Percentiles rank a stretch among this genome's conserved stretches.
phyloP scores from a whole-genome alignment of 768 basidiomycete genomes.

The Amanita rimosa region DNA sequence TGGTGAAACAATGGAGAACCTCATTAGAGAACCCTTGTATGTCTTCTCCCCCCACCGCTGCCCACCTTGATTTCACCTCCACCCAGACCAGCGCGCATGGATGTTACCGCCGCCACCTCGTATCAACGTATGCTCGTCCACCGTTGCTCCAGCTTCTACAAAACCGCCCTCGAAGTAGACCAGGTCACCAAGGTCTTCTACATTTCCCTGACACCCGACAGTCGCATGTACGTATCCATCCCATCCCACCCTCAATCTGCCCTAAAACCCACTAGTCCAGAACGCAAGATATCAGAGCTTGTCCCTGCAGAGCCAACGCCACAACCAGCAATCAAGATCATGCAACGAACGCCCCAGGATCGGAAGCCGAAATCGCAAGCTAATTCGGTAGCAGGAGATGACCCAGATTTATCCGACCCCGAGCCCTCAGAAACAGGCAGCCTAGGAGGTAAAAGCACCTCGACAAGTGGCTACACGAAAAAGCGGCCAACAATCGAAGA shows the following conservation, averaged over 20 bases:
- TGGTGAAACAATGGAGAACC: slow-evolving; percentile 75
- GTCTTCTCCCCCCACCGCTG: background rate
- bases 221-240: slow-evolving; percentile 53
- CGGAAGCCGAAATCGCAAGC: slow-evolving; percentile 45
- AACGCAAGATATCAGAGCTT: slow-evolving; percentile 60
- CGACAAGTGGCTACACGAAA: slow-evolving; percentile 49
- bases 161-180: slow-evolving; percentile 61
- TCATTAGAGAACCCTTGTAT: slow-evolving; percentile 29
- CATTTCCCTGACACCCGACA: slow-evolving; percentile 48
- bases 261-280: slow-evolving; percentile 37
- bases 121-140: slow-evolving; percentile 83
- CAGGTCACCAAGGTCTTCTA: slow-evolving; percentile 48
- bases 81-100: slow-evolving; percentile 42
- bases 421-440: slow-evolving; percentile 80
- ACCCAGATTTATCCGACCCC: slow-evolving; percentile 65
- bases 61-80: background rate
- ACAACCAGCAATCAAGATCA: slow-evolving; percentile 81
- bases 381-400: slow-evolving; percentile 64
- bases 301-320: slow-evolving; percentile 62
- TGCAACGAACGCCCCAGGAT: slow-evolving; percentile 55
- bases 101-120: slow-evolving; percentile 59
- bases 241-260: slow-evolving; percentile 9
- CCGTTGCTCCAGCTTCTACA: slow-evolving; percentile 77
- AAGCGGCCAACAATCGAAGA: slow-evolving; percentile 74
- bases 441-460: slow-evolving; percentile 55